Conservation (phyloP, 331 rosid genomes). For the Dryas integrifolia region DNA sequence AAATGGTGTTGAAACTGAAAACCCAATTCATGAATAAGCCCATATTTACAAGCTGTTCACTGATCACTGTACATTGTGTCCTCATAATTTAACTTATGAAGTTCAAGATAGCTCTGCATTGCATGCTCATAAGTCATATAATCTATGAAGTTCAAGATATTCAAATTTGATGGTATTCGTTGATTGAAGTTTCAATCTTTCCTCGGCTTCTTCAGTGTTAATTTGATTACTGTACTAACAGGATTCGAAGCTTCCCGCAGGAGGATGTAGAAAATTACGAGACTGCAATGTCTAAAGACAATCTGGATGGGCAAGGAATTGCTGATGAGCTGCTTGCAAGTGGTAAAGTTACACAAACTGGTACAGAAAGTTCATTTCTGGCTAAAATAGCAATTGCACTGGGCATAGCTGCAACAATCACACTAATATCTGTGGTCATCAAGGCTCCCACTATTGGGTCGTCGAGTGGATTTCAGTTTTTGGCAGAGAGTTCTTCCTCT, state of each 20-base stretch:
- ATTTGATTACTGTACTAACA: conserved; percentile 20
- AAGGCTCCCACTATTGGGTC: conserved; percentile 41
- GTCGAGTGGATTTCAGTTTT: conserved; percentile 39
- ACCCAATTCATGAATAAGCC: not conserved
- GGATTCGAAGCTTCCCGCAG: conserved; percentile 44
- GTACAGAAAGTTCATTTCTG: conserved; percentile 35
- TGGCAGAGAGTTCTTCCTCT: conserved; percentile 48
- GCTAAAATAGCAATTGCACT: conserved; percentile 46
- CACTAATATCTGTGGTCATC: conserved; percentile 41
- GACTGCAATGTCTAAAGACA: conserved; percentile 31
- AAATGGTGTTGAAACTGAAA: not conserved
- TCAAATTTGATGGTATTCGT: not conserved
- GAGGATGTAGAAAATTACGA: conserved; percentile 34
- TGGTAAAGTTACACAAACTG: conserved; percentile 17
- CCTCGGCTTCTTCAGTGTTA: not conserved
- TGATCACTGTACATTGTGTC: not conserved
- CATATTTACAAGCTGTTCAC: not conserved
- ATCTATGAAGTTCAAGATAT: not conserved
- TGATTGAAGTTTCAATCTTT: not conserved
- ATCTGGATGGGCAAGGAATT: conserved; percentile 23
- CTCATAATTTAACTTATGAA: not conserved
- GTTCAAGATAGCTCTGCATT: not conserved
- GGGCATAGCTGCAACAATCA: conserved; percentile 53
- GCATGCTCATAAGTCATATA: not conserved
- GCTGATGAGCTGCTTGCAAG: conserved; percentile 29